Base-by-base conservation (phyloP, 2,329 filamentous ascomycete species). In the Incumbomyces delicatus region DNA sequence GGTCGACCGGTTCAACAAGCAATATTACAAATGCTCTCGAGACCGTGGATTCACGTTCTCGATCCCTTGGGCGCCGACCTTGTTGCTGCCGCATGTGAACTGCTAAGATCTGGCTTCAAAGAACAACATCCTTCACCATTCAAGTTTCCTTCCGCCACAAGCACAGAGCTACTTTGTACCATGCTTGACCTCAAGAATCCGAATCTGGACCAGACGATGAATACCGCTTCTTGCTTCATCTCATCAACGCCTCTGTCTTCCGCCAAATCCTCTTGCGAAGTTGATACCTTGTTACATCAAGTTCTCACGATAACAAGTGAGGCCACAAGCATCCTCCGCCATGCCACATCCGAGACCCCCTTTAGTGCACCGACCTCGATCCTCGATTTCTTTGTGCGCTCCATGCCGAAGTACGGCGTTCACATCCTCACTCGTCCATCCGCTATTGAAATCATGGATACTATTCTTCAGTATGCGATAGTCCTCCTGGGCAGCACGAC, bases 41-140 rank as follows among this genome's bases (percentile, higher is more conserved):
- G 37, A n/a, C 63, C 63, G 18, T 60, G 70, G 55, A 58, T 65
- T 27, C 59, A 64, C 18, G 57, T 70, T n/a, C 58, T 67, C 40
- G 17, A 35, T 20, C 27, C 47, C 8, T 42, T 42, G 7, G 67
- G 70, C 43, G 60, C 59, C 39, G 58, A 60, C n/a, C 65, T 70
- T 8, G 64, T 70, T 16, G 67, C 70, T 55, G 64, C 66, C 6
- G 62, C 66, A 6, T 71, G 68, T 52, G 67, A 70, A 41, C 65
- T 72, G 16, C 53, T 72, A 32, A 69, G 65, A 51, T 67, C 68
- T 10, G 68, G 68, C 2, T 71, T 66, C 48, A 70, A 68, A 3
- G 69, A 72, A 48, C 58, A 50, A 20, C 50, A 56, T 17, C 64
- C 61, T 1, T 67, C 67, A 0, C 65, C 64, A 10, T 71, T 66